These are phyloP conservation scores for Kwoniella botswanensis DNA, from an alignment of 768 basidiomycete genomes.

Conservation along the genomic window DNA sequence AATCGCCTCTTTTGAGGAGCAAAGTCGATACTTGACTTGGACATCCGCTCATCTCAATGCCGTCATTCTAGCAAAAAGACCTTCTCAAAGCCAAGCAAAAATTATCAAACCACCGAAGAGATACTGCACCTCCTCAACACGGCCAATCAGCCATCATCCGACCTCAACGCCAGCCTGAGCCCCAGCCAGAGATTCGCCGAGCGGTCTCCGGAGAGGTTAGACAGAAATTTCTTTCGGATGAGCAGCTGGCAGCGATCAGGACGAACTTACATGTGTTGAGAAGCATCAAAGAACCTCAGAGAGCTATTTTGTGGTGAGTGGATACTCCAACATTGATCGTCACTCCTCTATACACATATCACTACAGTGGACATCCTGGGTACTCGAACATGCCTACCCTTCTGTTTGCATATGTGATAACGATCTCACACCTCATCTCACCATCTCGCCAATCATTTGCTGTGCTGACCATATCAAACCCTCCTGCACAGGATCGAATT, in stretches of 20 bases:
- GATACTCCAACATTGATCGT: background rate
- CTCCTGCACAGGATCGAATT: background rate
- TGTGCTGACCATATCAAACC: background rate
- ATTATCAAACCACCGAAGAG: background rate
- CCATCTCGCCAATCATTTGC: too few relatives aligned
- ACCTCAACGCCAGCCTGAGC: too few relatives aligned
- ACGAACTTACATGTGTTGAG: background rate
- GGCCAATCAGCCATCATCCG: background rate
- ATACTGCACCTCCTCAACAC: background rate
- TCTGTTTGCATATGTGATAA: too few relatives aligned
- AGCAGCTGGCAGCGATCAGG: background rate
- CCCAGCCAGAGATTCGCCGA: background rate
- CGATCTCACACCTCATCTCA: too few relatives aligned
- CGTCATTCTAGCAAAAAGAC: background rate
- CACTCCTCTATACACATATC: background rate
- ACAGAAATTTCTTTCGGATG: background rate
- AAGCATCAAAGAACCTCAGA: conserved; percentile 8
- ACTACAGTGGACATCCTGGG: too few relatives aligned
- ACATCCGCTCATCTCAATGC: background rate
- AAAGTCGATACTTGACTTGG: background rate
- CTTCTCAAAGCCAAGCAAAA: background rate
- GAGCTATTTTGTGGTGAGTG: conserved; percentile 13
- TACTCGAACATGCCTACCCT: too few relatives aligned
- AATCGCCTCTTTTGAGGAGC: background rate
- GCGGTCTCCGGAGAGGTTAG: too few relatives aligned